A percentile compares a stretch with the other conserved stretches of the same genome.
phyloP scores from a whole-genome alignment of 495 filamentous ascomycete species.

The Penicillium fimorum region DNA sequence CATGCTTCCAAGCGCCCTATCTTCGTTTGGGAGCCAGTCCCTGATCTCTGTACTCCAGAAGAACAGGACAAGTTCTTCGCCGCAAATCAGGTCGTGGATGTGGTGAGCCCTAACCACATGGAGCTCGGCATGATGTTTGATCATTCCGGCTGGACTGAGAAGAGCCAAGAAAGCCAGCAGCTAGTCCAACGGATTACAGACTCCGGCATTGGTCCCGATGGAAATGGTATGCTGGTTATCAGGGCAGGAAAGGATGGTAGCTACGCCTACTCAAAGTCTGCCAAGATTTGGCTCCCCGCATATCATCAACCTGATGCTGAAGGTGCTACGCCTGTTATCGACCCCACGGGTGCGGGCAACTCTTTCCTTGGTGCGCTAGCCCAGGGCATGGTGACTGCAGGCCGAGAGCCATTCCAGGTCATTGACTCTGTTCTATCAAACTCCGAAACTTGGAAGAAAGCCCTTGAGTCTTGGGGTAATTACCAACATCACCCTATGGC shows the following conservation, averaged over 20 bases:
- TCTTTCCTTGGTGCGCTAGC: conserved; percentile 84
- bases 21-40: conserved; percentile 94
- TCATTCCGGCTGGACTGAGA: conserved; percentile 51
- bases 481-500: conserved; percentile 61
- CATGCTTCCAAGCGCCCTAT: conserved; percentile 51
- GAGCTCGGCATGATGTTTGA: conserved; percentile 82
- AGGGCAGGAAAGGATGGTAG: conserved; percentile 59
- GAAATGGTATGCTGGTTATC: conserved; percentile 50
- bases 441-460: conserved; percentile 34
- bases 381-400: conserved; percentile 65
- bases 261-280: conserved; percentile 44
- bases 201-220: conserved; percentile 46
- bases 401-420: conserved; percentile 36
- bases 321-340: conserved; percentile 59
- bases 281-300: conserved; percentile 52
- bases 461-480: conserved; percentile 25
- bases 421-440: conserved; percentile 36
- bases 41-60: conserved; percentile 76
- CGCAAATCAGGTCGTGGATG: conserved; percentile 69
- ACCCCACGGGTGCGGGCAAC: conserved; percentile 96
- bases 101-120: conserved; percentile 84
- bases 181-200: conserved; percentile 59
- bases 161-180: conserved; percentile 45
- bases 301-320: conserved; percentile 48
- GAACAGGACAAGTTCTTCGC: conserved; percentile 72